Evolutionary conservation across 2,329 filamentous ascomycete genomes (phyloP).

Genomic region (Metarhizium rileyi): DNA sequence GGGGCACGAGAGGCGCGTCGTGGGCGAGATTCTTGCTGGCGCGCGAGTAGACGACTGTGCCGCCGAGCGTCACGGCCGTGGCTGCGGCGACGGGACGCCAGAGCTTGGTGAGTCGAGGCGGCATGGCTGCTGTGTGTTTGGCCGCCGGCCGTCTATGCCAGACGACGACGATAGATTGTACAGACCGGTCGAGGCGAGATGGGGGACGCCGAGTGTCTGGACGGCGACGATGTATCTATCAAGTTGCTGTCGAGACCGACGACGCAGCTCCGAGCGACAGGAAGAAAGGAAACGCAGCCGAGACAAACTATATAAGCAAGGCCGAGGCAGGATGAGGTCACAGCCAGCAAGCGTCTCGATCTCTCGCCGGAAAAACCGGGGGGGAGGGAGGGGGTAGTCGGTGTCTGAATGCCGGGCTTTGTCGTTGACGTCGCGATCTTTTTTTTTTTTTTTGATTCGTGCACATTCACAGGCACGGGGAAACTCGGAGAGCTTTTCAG

Average conservation of each 20-base stretch:
- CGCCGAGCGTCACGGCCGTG: constrained; percentile 20
- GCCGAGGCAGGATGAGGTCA: not conserved
- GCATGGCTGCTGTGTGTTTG: constrained; percentile 17
- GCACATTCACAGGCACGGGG: not conserved
- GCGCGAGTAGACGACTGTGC: constrained; percentile 20
- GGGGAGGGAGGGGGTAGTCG: not conserved
- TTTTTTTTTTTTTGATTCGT: not conserved
- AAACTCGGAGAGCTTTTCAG: not conserved
- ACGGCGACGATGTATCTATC: too few relatives aligned
- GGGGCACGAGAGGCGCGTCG: constrained; percentile 22
- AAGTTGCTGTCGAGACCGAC: too few relatives aligned
- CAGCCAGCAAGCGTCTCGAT: not conserved
- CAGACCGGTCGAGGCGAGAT: too few relatives aligned
- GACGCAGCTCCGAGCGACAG: too few relatives aligned
- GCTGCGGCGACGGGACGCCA: constrained; percentile 24
- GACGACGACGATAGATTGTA: too few relatives aligned
- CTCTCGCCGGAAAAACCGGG: not conserved
- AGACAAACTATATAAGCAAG: not conserved
- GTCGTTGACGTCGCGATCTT: not conserved
- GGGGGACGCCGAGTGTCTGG: too few relatives aligned
- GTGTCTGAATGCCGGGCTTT: constrained; percentile 1
- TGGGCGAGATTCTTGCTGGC: constrained; percentile 20
- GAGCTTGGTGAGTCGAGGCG: constrained; percentile 23
- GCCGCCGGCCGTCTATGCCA: too few relatives aligned
- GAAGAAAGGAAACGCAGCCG: not conserved